These are phyloP conservation scores for Pestalotiopsis sp. DNA, from an alignment of 2,329 filamentous ascomycete species.

Conservation along the genomic window DNA sequence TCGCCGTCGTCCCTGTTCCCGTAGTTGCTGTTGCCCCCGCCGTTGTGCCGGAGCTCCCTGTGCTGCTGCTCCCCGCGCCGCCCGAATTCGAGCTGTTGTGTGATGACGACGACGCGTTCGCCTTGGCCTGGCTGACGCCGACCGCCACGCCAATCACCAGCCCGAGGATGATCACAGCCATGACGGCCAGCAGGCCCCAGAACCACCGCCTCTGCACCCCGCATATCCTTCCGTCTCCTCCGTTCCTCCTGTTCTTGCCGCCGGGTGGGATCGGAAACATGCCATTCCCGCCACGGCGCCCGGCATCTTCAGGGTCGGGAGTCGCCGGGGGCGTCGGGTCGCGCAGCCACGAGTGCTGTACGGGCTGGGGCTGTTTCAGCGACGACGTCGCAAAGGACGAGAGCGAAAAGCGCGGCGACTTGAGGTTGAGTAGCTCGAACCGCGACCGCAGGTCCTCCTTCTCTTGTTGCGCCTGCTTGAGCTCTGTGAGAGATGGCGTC, in stretches of 20 bases:
- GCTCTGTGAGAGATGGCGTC: neutral
- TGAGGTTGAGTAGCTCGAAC: conserved; percentile 13
- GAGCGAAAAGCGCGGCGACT: conserved; percentile 8
- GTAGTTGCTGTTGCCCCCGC: conserved; percentile 1
- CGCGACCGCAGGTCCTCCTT: conserved; percentile 12
- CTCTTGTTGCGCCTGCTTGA: neutral
- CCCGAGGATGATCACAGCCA: conserved; percentile 34
- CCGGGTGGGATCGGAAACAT: conserved; percentile 14
- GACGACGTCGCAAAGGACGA: conserved; percentile 5
- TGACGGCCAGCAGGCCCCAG: conserved; percentile 35
- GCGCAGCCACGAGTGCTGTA: conserved; percentile 29
- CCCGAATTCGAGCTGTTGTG: conserved; percentile 1
- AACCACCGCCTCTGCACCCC: conserved; percentile 36
- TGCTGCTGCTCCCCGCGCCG: conserved; percentile 8
- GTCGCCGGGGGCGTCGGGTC: conserved; percentile 32
- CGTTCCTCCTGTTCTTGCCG: conserved; percentile 17
- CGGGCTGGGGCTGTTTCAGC: neutral
- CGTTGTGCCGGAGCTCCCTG: neutral
- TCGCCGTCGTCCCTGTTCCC: conserved; percentile 5
- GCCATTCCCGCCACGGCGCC: neutral
- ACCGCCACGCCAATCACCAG: conserved; percentile 36
- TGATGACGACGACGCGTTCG: conserved; percentile 8
- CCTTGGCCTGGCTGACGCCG: conserved; percentile 37
- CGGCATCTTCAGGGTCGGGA: conserved; percentile 17
- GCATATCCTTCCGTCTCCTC: conserved; percentile 22